phyloP scores from a whole-genome alignment of 176 grass and related monocot species.

The Cymbopogon citratus region DNA sequence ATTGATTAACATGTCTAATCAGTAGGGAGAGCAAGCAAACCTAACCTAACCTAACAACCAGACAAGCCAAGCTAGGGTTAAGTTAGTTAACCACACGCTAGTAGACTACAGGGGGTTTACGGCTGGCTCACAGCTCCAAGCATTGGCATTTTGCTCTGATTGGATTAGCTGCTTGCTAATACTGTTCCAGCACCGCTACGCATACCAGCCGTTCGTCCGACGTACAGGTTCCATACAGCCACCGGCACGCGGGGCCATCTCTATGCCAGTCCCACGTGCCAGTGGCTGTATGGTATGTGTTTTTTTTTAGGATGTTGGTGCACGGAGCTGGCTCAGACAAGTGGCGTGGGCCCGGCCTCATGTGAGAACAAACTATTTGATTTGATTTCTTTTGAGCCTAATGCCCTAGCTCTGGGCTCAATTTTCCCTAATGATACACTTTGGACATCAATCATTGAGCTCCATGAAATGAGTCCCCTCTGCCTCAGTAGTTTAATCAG shows the following conservation, averaged over 20 bases:
- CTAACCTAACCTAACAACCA: neutral
- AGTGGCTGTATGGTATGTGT: neutral
- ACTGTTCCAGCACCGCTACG: neutral
- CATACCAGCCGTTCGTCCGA: neutral
- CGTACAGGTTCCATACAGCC: fast-evolving
- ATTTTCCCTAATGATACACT: conserved; percentile 47
- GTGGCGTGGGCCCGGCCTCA: neutral
- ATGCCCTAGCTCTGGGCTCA: conserved; percentile 35
- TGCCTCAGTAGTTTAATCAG: conserved; percentile 21
- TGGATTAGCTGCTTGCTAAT: conserved; percentile 9
- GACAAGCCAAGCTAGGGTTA: neutral
- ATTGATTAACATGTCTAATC: neutral
- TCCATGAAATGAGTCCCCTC: conserved; percentile 4
- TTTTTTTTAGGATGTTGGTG: neutral
- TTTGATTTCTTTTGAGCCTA: conserved; percentile 31
- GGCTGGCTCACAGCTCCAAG: conserved; percentile 60
- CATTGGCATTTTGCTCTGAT: conserved; percentile 30
- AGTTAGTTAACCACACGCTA: conserved; percentile 6
- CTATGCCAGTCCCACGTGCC: neutral
- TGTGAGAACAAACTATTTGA: conserved; percentile 33
- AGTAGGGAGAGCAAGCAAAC: neutral
- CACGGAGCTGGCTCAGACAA: neutral
- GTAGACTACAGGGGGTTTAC: conserved; percentile 20
- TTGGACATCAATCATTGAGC: conserved; percentile 62
- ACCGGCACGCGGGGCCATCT: neutral